Percentiles rank a stretch among this genome's conserved stretches.
Evolutionary conservation across 139 green algal genomes (phyloP).

Genomic region (Chlorokybus atmophyticus): DNA sequence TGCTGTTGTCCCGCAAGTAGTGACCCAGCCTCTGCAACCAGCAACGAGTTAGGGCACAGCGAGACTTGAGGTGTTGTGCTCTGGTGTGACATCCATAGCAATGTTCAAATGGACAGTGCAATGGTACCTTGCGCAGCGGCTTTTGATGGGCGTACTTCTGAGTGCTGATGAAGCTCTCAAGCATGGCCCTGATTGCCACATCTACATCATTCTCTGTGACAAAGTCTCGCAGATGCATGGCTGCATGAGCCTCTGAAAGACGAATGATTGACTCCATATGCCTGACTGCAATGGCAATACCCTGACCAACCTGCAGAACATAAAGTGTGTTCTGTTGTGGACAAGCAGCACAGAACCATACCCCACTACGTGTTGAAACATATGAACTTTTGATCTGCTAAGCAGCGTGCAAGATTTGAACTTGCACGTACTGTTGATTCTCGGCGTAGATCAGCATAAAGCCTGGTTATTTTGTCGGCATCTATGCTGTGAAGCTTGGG

Average conservation of each 20-base stretch:
- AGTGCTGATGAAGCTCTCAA: slow-evolving; percentile 85
- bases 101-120: slow-evolving; percentile 1
- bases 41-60: background rate
- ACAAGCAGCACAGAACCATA: no score
- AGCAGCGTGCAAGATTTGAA: no score
- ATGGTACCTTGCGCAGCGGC: slow-evolving; percentile 40
- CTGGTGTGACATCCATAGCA: background rate
- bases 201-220: slow-evolving; percentile 49
- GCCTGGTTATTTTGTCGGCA: slow-evolving; percentile 59
- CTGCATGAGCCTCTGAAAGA: slow-evolving; percentile 86
- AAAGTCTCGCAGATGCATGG: slow-evolving; percentile 85
- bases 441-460: slow-evolving; percentile 63
- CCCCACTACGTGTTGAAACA: no score
- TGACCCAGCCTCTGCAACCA: slow-evolving; percentile 49
- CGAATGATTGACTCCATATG: slow-evolving; percentile 96
- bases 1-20: slow-evolving; percentile 35
- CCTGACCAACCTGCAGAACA: slow-evolving; percentile 50
- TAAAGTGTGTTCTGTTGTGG: no score
- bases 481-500: slow-evolving; percentile 52
- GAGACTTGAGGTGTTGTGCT: background rate
- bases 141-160: slow-evolving; percentile 93
- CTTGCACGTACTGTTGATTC: slow-evolving; percentile 36
- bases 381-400: no score
- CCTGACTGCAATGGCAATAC: slow-evolving; percentile 90
- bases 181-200: slow-evolving; percentile 61